Conservation (phyloP, 2,329 filamentous ascomycete genomes). For the Myriosclerotinia scirpicola region DNA sequence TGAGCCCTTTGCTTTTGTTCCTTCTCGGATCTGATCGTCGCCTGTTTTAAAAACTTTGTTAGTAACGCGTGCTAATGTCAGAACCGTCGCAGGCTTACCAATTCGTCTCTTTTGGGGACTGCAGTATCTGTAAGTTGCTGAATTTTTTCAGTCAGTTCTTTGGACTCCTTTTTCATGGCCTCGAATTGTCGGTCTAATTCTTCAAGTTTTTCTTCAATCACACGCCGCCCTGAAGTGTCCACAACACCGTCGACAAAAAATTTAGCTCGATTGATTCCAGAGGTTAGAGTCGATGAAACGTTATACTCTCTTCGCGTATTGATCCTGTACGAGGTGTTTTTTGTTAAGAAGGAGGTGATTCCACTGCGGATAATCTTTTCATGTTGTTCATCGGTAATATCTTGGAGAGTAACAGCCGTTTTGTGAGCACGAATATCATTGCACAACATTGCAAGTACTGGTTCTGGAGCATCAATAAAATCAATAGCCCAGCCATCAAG, state of each 20-base stretch:
- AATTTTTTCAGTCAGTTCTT: constrained; percentile 26
- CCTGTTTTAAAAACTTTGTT: constrained; percentile 41
- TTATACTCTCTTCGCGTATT: constrained; percentile 75
- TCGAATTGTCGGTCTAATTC: constrained; percentile 35
- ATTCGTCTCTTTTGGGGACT: constrained; percentile 41
- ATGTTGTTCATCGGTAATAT: constrained; percentile 67
- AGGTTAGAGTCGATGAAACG: constrained; percentile 69
- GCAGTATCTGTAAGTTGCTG: constrained; percentile 44
- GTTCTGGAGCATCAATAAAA: constrained; percentile 74
- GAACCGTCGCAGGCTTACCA: constrained; percentile 41
- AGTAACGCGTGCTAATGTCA: neutral
- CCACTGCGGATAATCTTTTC: constrained; percentile 55
- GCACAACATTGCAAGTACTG: constrained; percentile 87
- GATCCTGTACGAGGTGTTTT: constrained; percentile 62
- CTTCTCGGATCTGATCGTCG: constrained; percentile 61
- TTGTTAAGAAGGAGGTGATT: constrained; percentile 70
- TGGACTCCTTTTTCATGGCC: constrained; percentile 31
- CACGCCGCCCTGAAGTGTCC: constrained; percentile 63
- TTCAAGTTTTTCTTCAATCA: constrained; percentile 55
- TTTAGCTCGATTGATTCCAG: constrained; percentile 57
- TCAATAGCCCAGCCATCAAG: constrained; percentile 81
- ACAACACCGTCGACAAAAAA: constrained; percentile 79
- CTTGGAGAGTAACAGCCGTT: constrained; percentile 62
- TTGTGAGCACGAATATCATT: constrained; percentile 67
- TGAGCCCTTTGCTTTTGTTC: constrained; percentile 63